phyloP scores from a whole-genome alignment of 1,139 yeast genomes.

The Diutina ranongensis region DNA sequence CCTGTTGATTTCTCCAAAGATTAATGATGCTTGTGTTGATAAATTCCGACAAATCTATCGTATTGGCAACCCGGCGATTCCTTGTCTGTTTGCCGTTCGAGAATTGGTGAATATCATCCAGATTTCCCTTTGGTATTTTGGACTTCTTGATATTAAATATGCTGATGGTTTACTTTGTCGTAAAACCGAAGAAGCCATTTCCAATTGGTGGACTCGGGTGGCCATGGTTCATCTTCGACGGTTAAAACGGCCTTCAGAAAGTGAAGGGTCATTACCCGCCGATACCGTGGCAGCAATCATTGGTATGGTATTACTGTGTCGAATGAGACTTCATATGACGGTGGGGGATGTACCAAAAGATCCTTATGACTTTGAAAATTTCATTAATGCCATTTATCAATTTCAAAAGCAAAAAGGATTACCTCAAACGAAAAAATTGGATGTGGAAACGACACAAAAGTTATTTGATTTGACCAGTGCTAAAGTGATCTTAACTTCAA shows the following conservation, averaged over 20 bases:
- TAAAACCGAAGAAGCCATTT: slow-evolving; percentile 60
- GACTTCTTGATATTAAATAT: slow-evolving; percentile 50
- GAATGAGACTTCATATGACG: slow-evolving; percentile 51
- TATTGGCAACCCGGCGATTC: slow-evolving; percentile 33
- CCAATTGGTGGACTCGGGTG: slow-evolving; percentile 73
- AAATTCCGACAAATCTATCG: slow-evolving; percentile 72
- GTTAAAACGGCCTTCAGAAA: neutral
- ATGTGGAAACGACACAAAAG: slow-evolving; percentile 49
- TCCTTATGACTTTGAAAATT: slow-evolving; percentile 65
- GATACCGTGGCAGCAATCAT: slow-evolving; percentile 46
- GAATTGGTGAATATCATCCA: slow-evolving; percentile 71
- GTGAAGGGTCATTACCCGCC: slow-evolving; percentile 42
- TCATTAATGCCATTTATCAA: slow-evolving; percentile 48
- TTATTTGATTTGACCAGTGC: slow-evolving; percentile 51
- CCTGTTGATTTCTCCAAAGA: slow-evolving; percentile 45
- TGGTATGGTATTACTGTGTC: slow-evolving; percentile 47
- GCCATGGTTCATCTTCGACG: slow-evolving; percentile 45
- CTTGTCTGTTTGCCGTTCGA: slow-evolving; percentile 55
- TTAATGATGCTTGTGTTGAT: slow-evolving; percentile 71
- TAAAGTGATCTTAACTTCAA: slow-evolving; percentile 17
- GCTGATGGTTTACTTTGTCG: slow-evolving; percentile 82
- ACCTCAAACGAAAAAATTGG: slow-evolving; percentile 46
- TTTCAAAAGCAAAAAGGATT: slow-evolving; percentile 63
- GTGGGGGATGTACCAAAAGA: slow-evolving; percentile 80
- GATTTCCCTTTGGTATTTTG: slow-evolving; percentile 67